Evolutionary conservation across 495 filamentous ascomycete species (phyloP), one percentile per base, ranked within the genome.

Genomic region (Bryoglossum gracile): DNA sequence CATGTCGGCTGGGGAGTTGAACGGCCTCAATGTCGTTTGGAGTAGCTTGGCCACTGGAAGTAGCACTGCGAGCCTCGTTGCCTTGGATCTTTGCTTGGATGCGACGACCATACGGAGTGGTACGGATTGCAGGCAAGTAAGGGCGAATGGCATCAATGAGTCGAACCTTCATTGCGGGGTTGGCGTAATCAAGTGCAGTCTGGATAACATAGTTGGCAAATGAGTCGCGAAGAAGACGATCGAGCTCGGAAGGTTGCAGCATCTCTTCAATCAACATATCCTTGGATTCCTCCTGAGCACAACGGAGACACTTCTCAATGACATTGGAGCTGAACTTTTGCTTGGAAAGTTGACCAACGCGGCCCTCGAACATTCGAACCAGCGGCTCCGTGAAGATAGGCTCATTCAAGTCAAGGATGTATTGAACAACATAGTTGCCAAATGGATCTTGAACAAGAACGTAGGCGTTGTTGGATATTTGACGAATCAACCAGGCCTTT

Each of bases 251-350:
- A 0, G 82, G 75, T 21, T 66, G 59, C 22, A 94, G 70, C 56
- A 97, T 81, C 72, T 96, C 91, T 14, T 84, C 76, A 46, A 95
- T 83, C 68, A 98, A 78, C 53, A 82, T 74, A 55, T 87, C 84
- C 57, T 84, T 87, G 33, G 84, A 81, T 3, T 67, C 64, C 3
- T 72, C 60, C 34, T 82, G 76, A 1, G 88, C 81, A 59, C 84
- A 89, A 22, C 91, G 87, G 38, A 98, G 78, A 62, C 90, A 95
- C 67, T 97, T 97, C 69, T 98, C 92, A 48, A 98, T 88, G 41
- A 98, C 92, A 59, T 98, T 98, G 46, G 91, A 96, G 71, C 89
- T 95, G 70, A 98, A 98, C 67, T 98, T 98, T 66, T 97, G 94
- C 68, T 88, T 92, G 3, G 94, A 95, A 9, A 97, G 71, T 38